Conservation (phyloP, 2,329 filamentous ascomycete genomes). For the Cordyceps tenuipes region DNA sequence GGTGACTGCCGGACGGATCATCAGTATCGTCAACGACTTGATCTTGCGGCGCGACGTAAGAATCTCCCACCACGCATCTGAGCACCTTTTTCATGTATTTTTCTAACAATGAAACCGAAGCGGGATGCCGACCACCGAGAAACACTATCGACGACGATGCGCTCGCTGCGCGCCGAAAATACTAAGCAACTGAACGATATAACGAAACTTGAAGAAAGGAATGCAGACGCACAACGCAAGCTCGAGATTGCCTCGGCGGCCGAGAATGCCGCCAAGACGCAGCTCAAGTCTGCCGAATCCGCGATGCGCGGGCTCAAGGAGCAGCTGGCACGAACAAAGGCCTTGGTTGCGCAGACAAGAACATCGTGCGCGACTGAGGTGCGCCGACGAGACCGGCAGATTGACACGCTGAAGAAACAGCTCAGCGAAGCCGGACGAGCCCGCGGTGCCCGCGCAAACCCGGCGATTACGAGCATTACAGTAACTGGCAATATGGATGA, state of each 20-base stretch:
- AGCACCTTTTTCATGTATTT: not conserved
- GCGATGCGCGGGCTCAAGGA: constrained; percentile 72
- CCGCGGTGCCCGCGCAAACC: constrained; percentile 46
- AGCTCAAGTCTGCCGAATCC: constrained; percentile 66
- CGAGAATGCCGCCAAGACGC: constrained; percentile 59
- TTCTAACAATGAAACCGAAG: constrained; percentile 33
- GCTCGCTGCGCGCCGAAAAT: constrained; percentile 65
- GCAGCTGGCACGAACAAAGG: constrained; percentile 71
- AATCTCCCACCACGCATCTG: constrained; percentile 14
- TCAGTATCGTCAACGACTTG: constrained; percentile 89
- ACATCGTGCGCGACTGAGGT: constrained; percentile 85
- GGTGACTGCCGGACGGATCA: constrained; percentile 74
- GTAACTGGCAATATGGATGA: constrained; percentile 47
- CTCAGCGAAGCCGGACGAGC: constrained; percentile 62
- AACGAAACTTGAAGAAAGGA: constrained; percentile 46
- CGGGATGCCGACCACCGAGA: constrained; percentile 87
- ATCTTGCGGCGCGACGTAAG: constrained; percentile 81
- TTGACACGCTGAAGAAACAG: constrained; percentile 82
- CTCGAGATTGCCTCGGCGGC: constrained; percentile 57
- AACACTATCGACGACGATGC: constrained; percentile 69
- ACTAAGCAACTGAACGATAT: constrained; percentile 65
- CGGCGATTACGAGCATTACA: constrained; percentile 47
- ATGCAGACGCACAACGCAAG: constrained; percentile 46
- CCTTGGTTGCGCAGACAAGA: constrained; percentile 72
- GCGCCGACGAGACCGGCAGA: constrained; percentile 79